These are phyloP conservation scores for Thalia dealbata DNA, from an alignment of 176 grass and related monocot genomes.

Conservation along the genomic window DNA sequence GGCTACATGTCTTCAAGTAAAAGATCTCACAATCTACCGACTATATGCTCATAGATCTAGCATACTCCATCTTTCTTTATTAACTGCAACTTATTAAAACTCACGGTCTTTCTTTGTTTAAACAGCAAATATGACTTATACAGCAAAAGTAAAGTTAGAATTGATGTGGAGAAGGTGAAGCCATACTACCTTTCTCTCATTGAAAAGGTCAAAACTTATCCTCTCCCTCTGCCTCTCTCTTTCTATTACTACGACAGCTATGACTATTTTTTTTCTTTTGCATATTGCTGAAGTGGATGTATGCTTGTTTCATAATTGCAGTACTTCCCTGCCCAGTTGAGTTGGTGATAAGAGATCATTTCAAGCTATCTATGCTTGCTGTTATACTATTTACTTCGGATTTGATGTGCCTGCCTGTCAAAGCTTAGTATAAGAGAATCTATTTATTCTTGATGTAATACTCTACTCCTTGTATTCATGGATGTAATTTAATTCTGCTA, in stretches of 20 bases:
- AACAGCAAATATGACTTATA: slow-evolving; percentile 37
- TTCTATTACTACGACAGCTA: no score
- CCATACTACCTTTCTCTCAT: slow-evolving; percentile 39
- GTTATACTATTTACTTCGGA: no score
- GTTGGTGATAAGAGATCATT: slow-evolving; percentile 13
- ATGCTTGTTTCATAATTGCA: slow-evolving; percentile 15
- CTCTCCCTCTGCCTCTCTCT: no score
- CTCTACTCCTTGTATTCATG: no score
- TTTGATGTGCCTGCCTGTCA: no score
- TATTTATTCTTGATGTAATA: no score
- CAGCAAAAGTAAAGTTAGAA: slow-evolving; percentile 33
- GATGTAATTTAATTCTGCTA: no score
- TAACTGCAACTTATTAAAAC: no score
- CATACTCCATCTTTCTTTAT: not conserved
- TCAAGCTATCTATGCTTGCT: no score
- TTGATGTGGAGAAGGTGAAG: slow-evolving; percentile 35
- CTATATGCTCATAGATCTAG: not conserved
- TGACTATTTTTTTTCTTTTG: not conserved
- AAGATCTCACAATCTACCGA: not conserved
- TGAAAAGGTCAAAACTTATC: slow-evolving; percentile 20
- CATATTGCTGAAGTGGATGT: not conserved
- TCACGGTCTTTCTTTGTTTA: not conserved
- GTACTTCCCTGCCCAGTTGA: slow-evolving; percentile 35
- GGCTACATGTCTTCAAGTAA: slow-evolving; percentile 90
- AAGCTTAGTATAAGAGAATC: no score